Conservation (phyloP, 2,329 filamentous ascomycete genomes). For the Fusarium sp. region DNA sequence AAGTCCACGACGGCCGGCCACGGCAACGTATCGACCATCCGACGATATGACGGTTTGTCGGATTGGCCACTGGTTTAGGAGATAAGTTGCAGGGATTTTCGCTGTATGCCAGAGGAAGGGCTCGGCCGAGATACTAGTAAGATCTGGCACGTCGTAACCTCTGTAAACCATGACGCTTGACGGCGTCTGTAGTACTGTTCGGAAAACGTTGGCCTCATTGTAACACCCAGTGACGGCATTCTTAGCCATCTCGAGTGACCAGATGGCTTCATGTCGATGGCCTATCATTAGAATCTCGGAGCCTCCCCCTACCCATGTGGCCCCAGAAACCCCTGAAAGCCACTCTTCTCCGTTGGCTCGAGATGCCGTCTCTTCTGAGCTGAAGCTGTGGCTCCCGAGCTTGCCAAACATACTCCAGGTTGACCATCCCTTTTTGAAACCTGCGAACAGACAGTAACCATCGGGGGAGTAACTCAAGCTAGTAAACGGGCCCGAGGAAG, state of each 20-base stretch:
- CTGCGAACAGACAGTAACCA: constrained; percentile 94
- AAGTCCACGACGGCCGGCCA: constrained; percentile 92
- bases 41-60: constrained; percentile 86
- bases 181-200: constrained; percentile 89
- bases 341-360: constrained; percentile 80
- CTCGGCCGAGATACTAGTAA: constrained; percentile 92
- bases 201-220: constrained; percentile 88
- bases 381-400: constrained; percentile 85
- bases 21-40: constrained; percentile 92
- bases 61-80: constrained; percentile 94
- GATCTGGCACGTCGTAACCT: constrained; percentile 89
- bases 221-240: constrained; percentile 95
- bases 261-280: constrained; percentile 79
- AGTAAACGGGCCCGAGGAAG: constrained; percentile 76
- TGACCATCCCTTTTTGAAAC: constrained; percentile 92
- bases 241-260: constrained; percentile 90
- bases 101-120: constrained; percentile 95
- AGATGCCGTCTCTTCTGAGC: constrained; percentile 71
- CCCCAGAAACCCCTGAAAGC: constrained; percentile 81
- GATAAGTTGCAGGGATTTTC: constrained; percentile 84
- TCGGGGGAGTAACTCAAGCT: constrained; percentile 90
- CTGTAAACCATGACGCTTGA: constrained; percentile 91
- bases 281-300: constrained; percentile 84
- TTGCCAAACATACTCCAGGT: constrained; percentile 99
- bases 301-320: constrained; percentile 87